Conservation (phyloP, 139 green algal genomes). For the Desmodesmus armatus region DNA sequence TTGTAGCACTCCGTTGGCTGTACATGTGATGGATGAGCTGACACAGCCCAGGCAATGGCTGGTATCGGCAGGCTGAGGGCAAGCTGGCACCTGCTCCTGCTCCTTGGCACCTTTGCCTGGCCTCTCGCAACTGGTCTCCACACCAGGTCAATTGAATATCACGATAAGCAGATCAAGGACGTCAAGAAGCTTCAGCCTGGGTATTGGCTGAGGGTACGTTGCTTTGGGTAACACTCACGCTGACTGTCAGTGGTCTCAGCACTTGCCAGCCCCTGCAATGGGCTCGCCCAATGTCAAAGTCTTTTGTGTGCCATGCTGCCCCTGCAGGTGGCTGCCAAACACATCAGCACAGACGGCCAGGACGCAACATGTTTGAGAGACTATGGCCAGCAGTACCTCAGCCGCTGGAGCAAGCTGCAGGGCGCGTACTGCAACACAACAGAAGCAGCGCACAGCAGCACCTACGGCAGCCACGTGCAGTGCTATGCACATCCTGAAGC, state of each 20-base stretch:
- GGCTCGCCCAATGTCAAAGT: too few species aligned
- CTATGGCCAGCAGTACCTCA: constrained; percentile 31
- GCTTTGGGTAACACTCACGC: too few species aligned
- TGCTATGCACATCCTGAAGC: constrained; percentile 45
- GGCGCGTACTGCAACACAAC: constrained; percentile 5
- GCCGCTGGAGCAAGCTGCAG: constrained; percentile 31
- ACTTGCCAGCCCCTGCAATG: too few species aligned
- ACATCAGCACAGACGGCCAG: neutral
- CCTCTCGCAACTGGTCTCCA: too few species aligned
- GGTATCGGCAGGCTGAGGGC: too few species aligned
- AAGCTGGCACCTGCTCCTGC: too few species aligned
- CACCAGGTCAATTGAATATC: too few species aligned
- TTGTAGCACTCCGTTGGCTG: too few species aligned
- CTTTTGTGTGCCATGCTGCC: neutral
- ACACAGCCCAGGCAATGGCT: too few species aligned
- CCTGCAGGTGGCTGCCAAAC: neutral
- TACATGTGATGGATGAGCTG: too few species aligned
- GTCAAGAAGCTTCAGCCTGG: neutral
- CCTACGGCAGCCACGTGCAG: constrained; percentile 9
- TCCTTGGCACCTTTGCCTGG: neutral
- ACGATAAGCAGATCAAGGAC: neutral
- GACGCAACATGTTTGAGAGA: constrained; percentile 11
- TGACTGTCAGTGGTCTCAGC: too few species aligned
- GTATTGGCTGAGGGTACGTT: constrained; percentile 11
- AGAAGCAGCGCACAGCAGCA: neutral